phyloP scores from a whole-genome alignment of 208 protist species.

The Balamuthia mandrillaris region DNA sequence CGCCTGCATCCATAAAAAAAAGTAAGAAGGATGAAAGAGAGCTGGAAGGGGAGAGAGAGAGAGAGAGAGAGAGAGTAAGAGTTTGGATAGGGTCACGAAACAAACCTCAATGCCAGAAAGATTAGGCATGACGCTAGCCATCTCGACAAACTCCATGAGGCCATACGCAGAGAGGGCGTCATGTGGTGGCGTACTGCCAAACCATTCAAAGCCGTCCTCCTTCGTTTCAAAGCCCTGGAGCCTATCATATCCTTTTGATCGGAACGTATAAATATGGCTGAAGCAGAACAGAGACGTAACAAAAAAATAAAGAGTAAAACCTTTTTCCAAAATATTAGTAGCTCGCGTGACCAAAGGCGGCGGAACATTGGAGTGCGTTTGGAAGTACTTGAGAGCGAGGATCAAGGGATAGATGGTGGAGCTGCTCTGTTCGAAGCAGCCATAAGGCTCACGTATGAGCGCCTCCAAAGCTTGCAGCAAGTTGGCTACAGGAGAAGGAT shows the following conservation, averaged over 20 bases:
- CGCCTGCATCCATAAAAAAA: no score
- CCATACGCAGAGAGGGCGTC: conserved; percentile 57
- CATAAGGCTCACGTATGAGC: conserved; percentile 56
- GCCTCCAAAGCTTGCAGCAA: conserved; percentile 1
- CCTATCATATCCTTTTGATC: conserved; percentile 34
- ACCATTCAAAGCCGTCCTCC: conserved; percentile 59
- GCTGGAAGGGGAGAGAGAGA: no score
- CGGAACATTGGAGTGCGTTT: background rate
- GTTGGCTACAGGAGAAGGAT: conserved; percentile 11
- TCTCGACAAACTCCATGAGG: conserved; percentile 55
- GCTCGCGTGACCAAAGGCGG: background rate
- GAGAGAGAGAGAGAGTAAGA: no score
- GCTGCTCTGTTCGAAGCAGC: conserved; percentile 60
- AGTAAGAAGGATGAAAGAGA: no score
- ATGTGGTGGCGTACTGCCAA: conserved; percentile 45
- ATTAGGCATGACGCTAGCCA: conserved; percentile 26
- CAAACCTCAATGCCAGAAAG: background rate
- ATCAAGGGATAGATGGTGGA: conserved; percentile 49
- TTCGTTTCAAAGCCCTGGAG: conserved; percentile 49
- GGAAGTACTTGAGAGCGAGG: conserved; percentile 47
- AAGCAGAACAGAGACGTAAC: background rate
- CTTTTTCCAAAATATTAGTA: conserved; percentile 23
- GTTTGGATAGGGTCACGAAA: no score
- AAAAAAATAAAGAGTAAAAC: background rate
- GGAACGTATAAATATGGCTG: background rate